Base-by-base conservation (phyloP, 2,329 filamentous ascomycete species). In the Arachnomyces sp. region DNA sequence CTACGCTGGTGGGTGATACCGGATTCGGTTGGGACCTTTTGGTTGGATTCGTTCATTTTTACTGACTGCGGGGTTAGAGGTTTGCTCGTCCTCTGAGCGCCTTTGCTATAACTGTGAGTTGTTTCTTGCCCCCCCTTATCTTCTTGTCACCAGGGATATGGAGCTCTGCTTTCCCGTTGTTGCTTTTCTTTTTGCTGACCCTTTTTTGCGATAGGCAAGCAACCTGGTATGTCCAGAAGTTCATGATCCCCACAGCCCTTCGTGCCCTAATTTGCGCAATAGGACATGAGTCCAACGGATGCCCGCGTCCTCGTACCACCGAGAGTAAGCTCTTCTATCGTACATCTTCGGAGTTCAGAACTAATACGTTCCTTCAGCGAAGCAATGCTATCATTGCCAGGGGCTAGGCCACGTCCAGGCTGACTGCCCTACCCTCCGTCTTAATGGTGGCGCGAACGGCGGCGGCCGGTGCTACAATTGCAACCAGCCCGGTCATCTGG, bases 331-430 rank as follows among this genome's bases (percentile, higher is more conserved):
- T 38, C 39, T 37, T 31, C 40, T 25, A 31, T 15, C 18, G 9
- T 9, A 25, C 20, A 25, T 9, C 20, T 25, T 25, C 20, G 20
- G 28, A 33, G 38, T 31, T 13, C 25, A 28, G 43, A 36, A n/a
- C 25, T 34, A 31, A 34, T 29, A 34, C 35, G 34, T 43, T 40
- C 42, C 38, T 31, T 31, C 56, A 81, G 88, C 88, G 39, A 98
- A 98, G 81, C 92, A 98, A 76, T 98, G 92, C 79, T 98, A 98
- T 67, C 92, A 96, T 72, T 98, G 92, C 76, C 92, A 96, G 74
- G 92, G 92, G 44, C 79, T 96, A 47, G 92, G 92, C 52, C 92
- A 98, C 64, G 92, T 98, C 57, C 92, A 98, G 74, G 92, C 92
- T 54, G 92, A 98, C 67, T 98, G 92, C 77, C 92, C 92, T 57